Conservation (phyloP, 768 basidiomycete genomes). For the Xanthoconium stramineum region DNA sequence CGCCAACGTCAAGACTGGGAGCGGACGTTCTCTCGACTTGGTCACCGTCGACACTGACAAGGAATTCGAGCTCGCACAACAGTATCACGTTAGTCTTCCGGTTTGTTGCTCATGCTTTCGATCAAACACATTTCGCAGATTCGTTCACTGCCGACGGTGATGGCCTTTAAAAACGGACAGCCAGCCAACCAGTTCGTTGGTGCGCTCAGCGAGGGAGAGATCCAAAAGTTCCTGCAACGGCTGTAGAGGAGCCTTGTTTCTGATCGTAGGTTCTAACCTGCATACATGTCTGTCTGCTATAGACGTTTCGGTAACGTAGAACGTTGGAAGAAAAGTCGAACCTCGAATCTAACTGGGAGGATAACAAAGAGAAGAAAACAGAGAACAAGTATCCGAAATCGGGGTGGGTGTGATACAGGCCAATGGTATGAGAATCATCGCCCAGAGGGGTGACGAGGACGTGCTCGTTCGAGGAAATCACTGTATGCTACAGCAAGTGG, state of each 20-base stretch:
- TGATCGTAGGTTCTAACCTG: background rate
- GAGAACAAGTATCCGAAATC: constrained; percentile 6
- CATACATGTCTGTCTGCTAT: background rate
- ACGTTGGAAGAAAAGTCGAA: background rate
- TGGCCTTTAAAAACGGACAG: constrained; percentile 69
- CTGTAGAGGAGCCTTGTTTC: constrained; percentile 22
- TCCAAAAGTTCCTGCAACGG: constrained; percentile 45
- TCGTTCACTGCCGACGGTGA: constrained; percentile 72
- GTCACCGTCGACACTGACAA: constrained; percentile 66
- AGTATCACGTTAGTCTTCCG: constrained; percentile 41
- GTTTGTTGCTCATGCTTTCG: background rate
- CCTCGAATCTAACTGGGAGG: constrained; percentile 4
- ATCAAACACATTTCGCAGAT: constrained; percentile 42
- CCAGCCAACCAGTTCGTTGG: constrained; percentile 62
- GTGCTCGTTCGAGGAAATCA: constrained; percentile 24
- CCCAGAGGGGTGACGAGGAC: background rate
- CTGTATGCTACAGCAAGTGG: constrained; percentile 60
- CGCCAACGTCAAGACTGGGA: constrained; percentile 42
- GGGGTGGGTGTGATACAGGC: constrained; percentile 16
- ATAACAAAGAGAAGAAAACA: constrained; percentile 12
- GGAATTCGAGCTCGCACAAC: constrained; percentile 46
- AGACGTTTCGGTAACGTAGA: constrained; percentile 11
- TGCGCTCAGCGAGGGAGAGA: constrained; percentile 43
- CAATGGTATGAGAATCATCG: constrained; percentile 4
- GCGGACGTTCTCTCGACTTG: constrained; percentile 61